phyloP scores from a whole-genome alignment of 306 rosid genomes.

The Cajanus cajan region DNA sequence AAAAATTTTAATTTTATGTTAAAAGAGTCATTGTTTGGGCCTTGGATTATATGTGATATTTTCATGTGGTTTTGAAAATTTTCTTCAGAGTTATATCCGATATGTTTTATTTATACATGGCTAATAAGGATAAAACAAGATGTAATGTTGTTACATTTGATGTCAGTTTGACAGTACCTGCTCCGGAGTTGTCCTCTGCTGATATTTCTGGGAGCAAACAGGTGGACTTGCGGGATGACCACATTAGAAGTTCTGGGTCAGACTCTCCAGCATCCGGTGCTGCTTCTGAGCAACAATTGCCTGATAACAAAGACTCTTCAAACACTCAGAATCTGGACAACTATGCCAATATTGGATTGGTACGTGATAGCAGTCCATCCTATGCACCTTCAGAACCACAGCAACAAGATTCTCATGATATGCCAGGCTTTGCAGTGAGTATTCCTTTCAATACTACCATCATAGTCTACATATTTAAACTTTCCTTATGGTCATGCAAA shows the following conservation, averaged over 20 bases:
- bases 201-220: conserved; percentile 63
- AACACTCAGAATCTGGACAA: conserved; percentile 65
- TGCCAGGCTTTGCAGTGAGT: conserved; percentile 90
- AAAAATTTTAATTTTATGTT: background rate
- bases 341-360: conserved; percentile 72
- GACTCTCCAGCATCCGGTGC: conserved; percentile 63
- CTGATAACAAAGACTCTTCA: conserved; percentile 62
- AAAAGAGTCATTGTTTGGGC: background rate
- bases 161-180: conserved; percentile 63
- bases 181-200: conserved; percentile 55
- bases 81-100: background rate
- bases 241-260: conserved; percentile 49
- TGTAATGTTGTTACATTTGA: conserved; percentile 25
- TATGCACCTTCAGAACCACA: conserved; percentile 67
- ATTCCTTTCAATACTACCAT: background rate
- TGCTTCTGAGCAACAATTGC: conserved; percentile 61
- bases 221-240: conserved; percentile 57
- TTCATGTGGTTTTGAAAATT: background rate
- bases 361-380: conserved; percentile 61
- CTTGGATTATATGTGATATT: background rate
- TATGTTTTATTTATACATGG: background rate
- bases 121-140: background rate
- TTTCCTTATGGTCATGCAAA: background rate
- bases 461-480: background rate
- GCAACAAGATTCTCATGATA: conserved; percentile 70